Evolutionary conservation across 1,284 basidiomycete species (phyloP).

Genomic region (Trichosporon sp.): DNA sequence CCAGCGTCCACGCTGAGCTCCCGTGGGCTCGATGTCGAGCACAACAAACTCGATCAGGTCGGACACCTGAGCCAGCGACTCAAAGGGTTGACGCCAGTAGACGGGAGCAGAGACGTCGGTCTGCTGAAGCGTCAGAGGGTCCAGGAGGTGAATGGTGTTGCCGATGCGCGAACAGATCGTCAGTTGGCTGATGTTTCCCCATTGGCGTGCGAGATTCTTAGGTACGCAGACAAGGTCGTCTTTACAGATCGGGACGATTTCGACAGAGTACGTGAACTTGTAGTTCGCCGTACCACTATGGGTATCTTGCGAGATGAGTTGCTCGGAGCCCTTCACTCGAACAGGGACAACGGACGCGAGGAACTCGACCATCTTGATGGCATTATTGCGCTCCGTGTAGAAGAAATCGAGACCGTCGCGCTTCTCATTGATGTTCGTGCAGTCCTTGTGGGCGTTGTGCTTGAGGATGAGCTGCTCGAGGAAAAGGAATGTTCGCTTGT

Average conservation of each 20-base stretch:
- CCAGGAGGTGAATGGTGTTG: constrained; percentile 84
- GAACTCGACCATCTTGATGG: constrained; percentile 97
- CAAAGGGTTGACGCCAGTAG: constrained; percentile 89
- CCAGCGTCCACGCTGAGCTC: constrained; percentile 63
- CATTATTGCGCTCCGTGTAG: constrained; percentile 82
- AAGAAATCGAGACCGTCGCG: constrained; percentile 96
- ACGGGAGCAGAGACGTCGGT: constrained; percentile 74
- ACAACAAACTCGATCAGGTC: constrained; percentile 94
- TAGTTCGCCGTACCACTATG: constrained; percentile 90
- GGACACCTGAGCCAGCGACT: constrained; percentile 69
- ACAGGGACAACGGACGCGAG: constrained; percentile 80
- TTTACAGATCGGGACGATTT: constrained; percentile 95
- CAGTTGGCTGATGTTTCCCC: constrained; percentile 83
- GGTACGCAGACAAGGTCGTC: constrained; percentile 94
- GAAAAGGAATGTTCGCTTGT: constrained; percentile 97
- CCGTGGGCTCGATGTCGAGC: constrained; percentile 84
- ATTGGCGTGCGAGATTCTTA: constrained; percentile 66
- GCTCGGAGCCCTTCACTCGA: constrained; percentile 82
- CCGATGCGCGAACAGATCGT: constrained; percentile 85
- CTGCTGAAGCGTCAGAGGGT: constrained; percentile 77
- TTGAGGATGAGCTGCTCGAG: constrained; percentile 97
- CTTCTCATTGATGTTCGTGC: constrained; percentile 85
- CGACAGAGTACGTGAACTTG: constrained; percentile 97
- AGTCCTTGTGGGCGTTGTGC: constrained; percentile 94
- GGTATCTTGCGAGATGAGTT: constrained; percentile 85